Evolutionary conservation across 345 rosid species (phyloP).

Genomic region (Gossypium stocksii): DNA sequence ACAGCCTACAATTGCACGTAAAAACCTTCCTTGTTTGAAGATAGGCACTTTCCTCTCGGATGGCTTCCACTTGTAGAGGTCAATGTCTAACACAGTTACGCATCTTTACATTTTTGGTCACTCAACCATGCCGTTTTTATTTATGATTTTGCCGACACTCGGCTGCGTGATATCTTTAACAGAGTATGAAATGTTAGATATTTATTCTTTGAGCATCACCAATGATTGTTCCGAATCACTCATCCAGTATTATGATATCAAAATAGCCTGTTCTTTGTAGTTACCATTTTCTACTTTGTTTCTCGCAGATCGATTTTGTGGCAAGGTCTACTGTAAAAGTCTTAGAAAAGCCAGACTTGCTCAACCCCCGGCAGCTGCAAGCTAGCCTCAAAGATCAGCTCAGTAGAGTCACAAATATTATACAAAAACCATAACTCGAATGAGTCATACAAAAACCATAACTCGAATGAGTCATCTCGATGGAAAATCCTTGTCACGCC

Average conservation of each 20-base stretch:
- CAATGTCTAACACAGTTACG: no score
- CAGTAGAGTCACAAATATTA: constrained; percentile 12
- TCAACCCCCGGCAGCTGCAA: constrained; percentile 23
- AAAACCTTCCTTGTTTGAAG: background rate
- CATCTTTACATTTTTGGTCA: background rate
- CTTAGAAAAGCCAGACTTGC: constrained; percentile 22
- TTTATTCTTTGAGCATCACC: constrained; percentile 1
- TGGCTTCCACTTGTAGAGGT: background rate
- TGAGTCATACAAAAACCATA: constrained; percentile 12
- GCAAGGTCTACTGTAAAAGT: constrained; percentile 26
- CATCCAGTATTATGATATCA: background rate
- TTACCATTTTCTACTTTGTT: background rate
- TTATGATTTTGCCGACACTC: background rate
- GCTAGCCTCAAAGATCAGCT: constrained; percentile 25
- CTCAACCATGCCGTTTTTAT: background rate
- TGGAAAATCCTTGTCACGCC: constrained; percentile 1
- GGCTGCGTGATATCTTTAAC: background rate
- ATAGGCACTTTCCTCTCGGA: background rate
- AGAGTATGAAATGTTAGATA: background rate
- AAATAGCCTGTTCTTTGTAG: background rate
- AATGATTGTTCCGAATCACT: background rate
- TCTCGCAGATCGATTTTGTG: constrained; percentile 27
- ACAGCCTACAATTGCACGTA: background rate
- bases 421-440: constrained; percentile 13
- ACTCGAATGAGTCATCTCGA: background rate